Evolutionary conservation across 148 eudicot species (phyloP), one percentile per base, ranked within the genome.

Genomic region (Rhododendron molle): DNA sequence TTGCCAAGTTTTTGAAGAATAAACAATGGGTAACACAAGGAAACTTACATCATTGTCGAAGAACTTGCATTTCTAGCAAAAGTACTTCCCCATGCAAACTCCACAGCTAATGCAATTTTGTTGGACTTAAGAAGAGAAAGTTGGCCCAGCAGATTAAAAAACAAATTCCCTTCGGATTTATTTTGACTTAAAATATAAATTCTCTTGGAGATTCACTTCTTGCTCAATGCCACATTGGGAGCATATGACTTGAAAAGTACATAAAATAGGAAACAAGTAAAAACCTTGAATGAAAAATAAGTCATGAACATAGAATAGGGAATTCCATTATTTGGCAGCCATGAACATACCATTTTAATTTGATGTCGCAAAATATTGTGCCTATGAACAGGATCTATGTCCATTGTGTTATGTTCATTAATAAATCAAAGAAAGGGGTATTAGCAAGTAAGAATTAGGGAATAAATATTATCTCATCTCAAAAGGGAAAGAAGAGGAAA

Each of bases 351-450:
- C 44, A 40, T 40, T 40, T 79, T 87, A 47, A 95, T 83, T 52
- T 93, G 90, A 86, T 92, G 95, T 13, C 96, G 89, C 0, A 93
- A 95, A 74, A 95, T 88, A 86, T 95, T 94, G 91, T 93, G 98
- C 86, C 95, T 85, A 78, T 87, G 82, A 72, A 73, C 54, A 65
- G 89, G 91, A 89, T 91, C 90, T 65, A 95, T 83, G 23, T 93
- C 91, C 49, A 95, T 23, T 20, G 92, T 86, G 85, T 92, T 92
- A 95, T 95, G 94, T 28, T 56, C 56, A 88, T 58, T 7, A 36
- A 16, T 21, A 62, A 44, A 62, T 79, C 20, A 38, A 1, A 26
- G 5, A 6, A 56, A 5, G 1, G 44, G 44, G 44, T 40, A 40
- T 40, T 5, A 40, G 44, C 8, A 40, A 7, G 44, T 40, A 40